Evolutionary conservation across 2,329 filamentous ascomycete genomes (phyloP), one percentile per base, ranked within the genome.

Genomic region (Byssochlamys sp.): DNA sequence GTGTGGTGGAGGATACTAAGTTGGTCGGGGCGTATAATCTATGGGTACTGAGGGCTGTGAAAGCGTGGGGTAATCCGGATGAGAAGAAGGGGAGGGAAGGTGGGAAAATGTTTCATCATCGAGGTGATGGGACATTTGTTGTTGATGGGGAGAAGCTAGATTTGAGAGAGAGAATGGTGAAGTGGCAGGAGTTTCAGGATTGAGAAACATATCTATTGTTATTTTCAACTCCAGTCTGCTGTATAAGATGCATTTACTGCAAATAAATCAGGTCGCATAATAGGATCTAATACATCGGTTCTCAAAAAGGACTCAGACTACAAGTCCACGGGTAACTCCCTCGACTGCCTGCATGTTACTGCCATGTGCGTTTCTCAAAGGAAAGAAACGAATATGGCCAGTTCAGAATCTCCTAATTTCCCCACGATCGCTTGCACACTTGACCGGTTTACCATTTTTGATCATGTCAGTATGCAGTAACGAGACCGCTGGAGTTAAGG

Each of bases 51-150:
- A 65, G 66, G 52, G 64, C 65, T n/a, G 68, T 71, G 11, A 66
- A 65, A 55, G 70, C 68, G 26, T 72, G 70, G 70, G 63, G 67
- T 55, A 67, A 67, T 56, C 66, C 65, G 53, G 56, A 60, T 1
- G 63, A 61, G 57, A 65, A 63, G 53, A 65, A 65, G n/a, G 39
- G 39, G 12, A 61, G 61, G 3, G 64, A 67, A 24, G 66, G 64
- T 31, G 67, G 64, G 49, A 67, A 59, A 61, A 72, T 71, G 69
- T 69, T 72, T 54, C 70, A 73, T 61, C 70, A 73, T 60, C 69
- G 69, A 52, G 70, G 70, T 10, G 65, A 72, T 54, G 70, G 70
- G 48, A 66, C 67, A 0, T 71, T 73, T 56, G 66, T 66, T 27
- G 62, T 69, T 31, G 70, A 71, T 52, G 70, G 69, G 12, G 66